Evolutionary conservation across 1,139 yeast species (phyloP), one percentile per base, ranked within the genome.

Genomic region (Saccharomyces hybrid): DNA sequence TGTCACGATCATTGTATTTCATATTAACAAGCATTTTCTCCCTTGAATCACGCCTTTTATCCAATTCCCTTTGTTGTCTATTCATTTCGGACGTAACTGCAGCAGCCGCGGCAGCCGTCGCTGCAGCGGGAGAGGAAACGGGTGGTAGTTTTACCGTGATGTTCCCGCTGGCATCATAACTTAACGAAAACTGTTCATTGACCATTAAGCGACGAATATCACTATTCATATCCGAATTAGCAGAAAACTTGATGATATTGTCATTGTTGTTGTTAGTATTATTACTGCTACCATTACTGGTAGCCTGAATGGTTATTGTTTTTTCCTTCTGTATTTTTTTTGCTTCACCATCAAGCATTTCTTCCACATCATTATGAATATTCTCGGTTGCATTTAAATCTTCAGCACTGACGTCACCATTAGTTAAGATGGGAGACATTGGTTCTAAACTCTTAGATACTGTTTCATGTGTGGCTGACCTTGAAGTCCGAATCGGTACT

Each of bases 1-100:
- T 64, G 38, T 63, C 65, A 50, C 70, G 62, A 50, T 68, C 71
- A 47, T 67, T 68, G 52, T 68, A 68, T 54, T 68, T 68, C 64
- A 68, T 61, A 47, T 62, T 63, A 8, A 66, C 70, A 16, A 68
- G 57, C 71, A 68, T 68, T 48, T 61, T 63, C 47, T 68, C 71
- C 27, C 69, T 57, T 3, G 64, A 59, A 52, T 68, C 70, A 38
- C 71, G 60, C 52, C 67, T 57, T 50, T 61, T 65, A 42, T 68
- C 70, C 20, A 68, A 52, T 52, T 67, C 67, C 30, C 57, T 59
- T 48, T 66, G 69, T 53, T 65, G 63, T 41, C 55, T 57, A 14
- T 48, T 54, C 7, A 48, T 27, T 23, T 53, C 58, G 11, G 56
- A 48, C 13, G 30, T 28, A 27, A 31, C 32, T 8, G 47, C 51